These are phyloP conservation scores for Theileria annulata DNA, from an alignment of 169 alveolate species.

Conservation along the genomic window DNA sequence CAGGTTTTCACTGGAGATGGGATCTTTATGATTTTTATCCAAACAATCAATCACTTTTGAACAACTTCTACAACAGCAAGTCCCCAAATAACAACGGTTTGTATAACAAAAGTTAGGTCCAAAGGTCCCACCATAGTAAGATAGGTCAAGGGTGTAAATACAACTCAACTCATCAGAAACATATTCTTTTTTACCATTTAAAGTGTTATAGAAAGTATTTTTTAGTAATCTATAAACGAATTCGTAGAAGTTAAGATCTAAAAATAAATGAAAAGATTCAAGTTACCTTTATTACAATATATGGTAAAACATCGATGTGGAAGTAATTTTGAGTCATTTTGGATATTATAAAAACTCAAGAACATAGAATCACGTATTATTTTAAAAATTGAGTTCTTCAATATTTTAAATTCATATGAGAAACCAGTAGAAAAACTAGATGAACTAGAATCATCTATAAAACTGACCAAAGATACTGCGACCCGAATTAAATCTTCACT, in stretches of 20 bases:
- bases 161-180: not conserved
- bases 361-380: conserved; percentile 1
- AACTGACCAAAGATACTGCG: not conserved
- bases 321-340: not conserved
- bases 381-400: not conserved
- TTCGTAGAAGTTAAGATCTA: conserved; percentile 13
- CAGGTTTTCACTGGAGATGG: conserved; percentile 2
- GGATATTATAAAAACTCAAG: not conserved
- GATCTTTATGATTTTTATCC: conserved; percentile 8
- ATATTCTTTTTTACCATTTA: not conserved
- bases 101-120: conserved; percentile 10
- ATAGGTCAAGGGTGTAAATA: conserved; percentile 14
- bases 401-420: not conserved
- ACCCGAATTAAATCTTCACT: conserved; percentile 1
- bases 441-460: not conserved
- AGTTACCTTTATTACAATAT: conserved; percentile 2
- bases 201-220: not conserved
- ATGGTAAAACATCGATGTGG: not conserved
- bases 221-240: not conserved
- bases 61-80: conserved; percentile 18
- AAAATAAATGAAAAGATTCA: not conserved
- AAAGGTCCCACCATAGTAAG: not conserved
- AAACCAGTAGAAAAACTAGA: not conserved
- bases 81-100: conserved; percentile 6
- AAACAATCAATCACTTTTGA: not conserved